phyloP scores from a whole-genome alignment of 2,329 filamentous ascomycete species.

The Verticillium longisporum region DNA sequence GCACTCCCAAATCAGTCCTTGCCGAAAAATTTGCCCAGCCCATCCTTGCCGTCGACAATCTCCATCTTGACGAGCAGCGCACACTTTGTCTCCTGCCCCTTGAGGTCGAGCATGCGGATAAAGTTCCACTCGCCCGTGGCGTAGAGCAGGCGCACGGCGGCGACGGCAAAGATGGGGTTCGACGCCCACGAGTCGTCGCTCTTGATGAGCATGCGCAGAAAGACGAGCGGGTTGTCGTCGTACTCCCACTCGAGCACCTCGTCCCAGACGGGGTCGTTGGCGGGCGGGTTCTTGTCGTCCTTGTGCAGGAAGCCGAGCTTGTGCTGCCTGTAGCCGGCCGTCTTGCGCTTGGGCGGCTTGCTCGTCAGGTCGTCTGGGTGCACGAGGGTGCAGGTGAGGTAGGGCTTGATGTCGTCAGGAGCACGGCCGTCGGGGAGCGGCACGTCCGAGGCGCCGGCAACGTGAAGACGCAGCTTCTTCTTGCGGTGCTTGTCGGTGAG shows the following conservation, averaged over 20 bases:
- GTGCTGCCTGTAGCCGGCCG: constrained; percentile 52
- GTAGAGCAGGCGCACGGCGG: constrained; percentile 54
- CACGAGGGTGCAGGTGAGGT: constrained; percentile 58
- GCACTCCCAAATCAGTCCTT: background rate
- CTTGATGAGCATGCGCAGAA: constrained; percentile 60
- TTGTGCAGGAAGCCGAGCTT: constrained; percentile 47
- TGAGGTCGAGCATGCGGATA: constrained; percentile 57
- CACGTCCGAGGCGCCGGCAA: constrained; percentile 57
- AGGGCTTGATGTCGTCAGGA: constrained; percentile 51
- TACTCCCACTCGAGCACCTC: constrained; percentile 62
- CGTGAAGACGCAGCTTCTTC: constrained; percentile 47
- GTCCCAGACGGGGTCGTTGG: constrained; percentile 59
- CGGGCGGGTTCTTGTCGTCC: constrained; percentile 48
- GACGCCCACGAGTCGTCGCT: constrained; percentile 55
- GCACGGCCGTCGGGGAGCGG: constrained; percentile 45
- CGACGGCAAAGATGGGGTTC: constrained; percentile 57
- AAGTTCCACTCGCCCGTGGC: constrained; percentile 52
- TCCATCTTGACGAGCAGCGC: constrained; percentile 57
- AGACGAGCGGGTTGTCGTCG: constrained; percentile 59
- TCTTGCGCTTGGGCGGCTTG: constrained; percentile 54
- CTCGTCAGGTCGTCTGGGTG: constrained; percentile 46
- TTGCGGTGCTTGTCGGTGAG: constrained; percentile 34
- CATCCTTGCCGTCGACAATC: constrained; percentile 30
- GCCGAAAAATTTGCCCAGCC: constrained; percentile 12
- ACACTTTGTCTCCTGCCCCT: constrained; percentile 57